These are phyloP conservation scores for Zygosaccharomyces siamensis DNA, from an alignment of 805 yeast genomes.

Conservation along the genomic window DNA sequence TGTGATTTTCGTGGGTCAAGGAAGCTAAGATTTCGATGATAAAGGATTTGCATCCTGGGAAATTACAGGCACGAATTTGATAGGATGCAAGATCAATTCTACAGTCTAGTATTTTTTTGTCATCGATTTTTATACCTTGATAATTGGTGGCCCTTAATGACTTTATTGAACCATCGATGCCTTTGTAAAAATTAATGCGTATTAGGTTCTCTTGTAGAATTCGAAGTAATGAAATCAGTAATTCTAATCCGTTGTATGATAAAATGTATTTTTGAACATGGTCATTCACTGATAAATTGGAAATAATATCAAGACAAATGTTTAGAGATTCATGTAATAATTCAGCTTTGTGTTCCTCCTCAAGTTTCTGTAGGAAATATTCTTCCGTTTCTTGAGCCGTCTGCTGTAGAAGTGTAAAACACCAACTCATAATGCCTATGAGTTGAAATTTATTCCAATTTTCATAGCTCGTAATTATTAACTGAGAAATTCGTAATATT, in stretches of 20 bases:
- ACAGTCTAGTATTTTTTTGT: constrained; percentile 26
- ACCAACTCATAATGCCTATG: constrained; percentile 39
- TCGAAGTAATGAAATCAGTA: constrained; percentile 30
- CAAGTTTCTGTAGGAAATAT: constrained; percentile 24
- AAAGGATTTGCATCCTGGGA: constrained; percentile 64
- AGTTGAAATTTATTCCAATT: constrained; percentile 38
- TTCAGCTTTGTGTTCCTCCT: constrained; percentile 15
- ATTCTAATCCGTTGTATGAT: constrained; percentile 37
- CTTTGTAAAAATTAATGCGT: constrained; percentile 28
- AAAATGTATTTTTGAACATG: constrained; percentile 36
- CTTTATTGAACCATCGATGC: constrained; percentile 21
- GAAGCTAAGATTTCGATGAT: constrained; percentile 62
- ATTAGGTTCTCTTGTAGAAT: constrained; percentile 35
- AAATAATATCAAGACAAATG: constrained; percentile 34
- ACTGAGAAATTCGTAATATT: constrained; percentile 29
- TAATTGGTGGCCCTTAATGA: constrained; percentile 22
- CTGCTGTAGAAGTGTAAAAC: constrained; percentile 31
- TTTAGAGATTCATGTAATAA: constrained; percentile 31
- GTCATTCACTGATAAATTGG: constrained; percentile 33
- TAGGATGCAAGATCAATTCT: constrained; percentile 24
- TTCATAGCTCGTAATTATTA: constrained; percentile 36
- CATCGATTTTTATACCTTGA: constrained; percentile 27
- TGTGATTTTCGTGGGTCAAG: constrained; percentile 46
- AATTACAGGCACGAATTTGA: constrained; percentile 34
- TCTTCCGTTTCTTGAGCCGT: constrained; percentile 18